Base-by-base conservation (phyloP, 148 eudicot genomes). In the Vaccinium macrocarpon region DNA sequence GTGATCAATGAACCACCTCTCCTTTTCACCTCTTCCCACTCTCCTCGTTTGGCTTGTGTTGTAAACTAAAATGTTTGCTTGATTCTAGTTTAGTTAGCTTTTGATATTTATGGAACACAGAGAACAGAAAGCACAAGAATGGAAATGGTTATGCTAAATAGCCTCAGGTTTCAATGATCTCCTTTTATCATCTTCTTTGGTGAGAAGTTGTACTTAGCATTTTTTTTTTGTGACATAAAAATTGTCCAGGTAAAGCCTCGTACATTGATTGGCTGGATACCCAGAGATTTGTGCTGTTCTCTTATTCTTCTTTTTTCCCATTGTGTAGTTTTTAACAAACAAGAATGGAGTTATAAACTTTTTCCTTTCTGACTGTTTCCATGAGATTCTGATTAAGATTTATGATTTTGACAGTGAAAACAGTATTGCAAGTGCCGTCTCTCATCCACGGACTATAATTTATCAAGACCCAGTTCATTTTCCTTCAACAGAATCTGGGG, bases 401-500 rank as follows among this genome's bases (percentile, higher is more conserved):
- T 5, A 72, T 78, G 52, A 64, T 49, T 88, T 85, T 83, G 77
- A 76, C 92, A 95, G 97, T 88, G 99, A 97, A 71, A 88, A 86
- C 86, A 88, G 88, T 83, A 85, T 78, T 79, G 88, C 87, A 23
- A 92, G 92, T 84, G 87, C 91, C 53, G 82, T 85, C 79, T 83
- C 88, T 55, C 90, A 89, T 80, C 90, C 91, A 48, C 90, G 87
- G 73, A 84, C 88, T 62, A 71, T 90, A 53, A 80, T 84, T n/a
- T 89, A 86, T 80, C 92, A 89, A 88, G 97, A 95, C 81, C 84
- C 97, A 75, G 85, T 85, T 81, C 89, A 86, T 29, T 79, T 85
- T 82, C 77, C 83, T 84, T 86, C 89, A 51, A 76, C 52, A 46
- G 88, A 85, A 77, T 23, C 85, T 3, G 79, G 35, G 82, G 86